phyloP scores from a whole-genome alignment of 2,329 filamentous ascomycete genomes.

The Knufia petricola region DNA sequence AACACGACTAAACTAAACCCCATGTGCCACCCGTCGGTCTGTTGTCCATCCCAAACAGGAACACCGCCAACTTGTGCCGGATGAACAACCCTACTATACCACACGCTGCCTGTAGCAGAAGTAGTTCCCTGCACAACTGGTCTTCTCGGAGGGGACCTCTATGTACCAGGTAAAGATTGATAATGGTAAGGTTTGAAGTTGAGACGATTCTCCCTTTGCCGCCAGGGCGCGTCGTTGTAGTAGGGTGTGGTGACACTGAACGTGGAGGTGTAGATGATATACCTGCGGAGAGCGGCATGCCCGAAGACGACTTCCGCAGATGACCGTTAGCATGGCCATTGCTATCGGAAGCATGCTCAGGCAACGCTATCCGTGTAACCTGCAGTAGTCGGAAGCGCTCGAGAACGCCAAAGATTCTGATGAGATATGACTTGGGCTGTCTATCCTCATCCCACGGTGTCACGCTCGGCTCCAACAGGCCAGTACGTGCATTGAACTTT shows the following conservation, averaged over 20 bases:
- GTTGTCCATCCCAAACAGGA: constrained; percentile 89
- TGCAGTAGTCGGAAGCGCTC: constrained; percentile 58
- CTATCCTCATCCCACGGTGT: constrained; percentile 60
- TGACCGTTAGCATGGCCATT: constrained; percentile 3
- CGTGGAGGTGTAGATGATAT: constrained; percentile 2
- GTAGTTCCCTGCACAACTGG: constrained; percentile 66
- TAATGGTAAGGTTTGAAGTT: constrained; percentile 80
- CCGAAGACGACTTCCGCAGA: constrained; percentile 1
- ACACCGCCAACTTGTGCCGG: constrained; percentile 72
- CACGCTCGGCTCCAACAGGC: constrained; percentile 75
- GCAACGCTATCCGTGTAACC: constrained; percentile 37
- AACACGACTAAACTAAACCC: not conserved
- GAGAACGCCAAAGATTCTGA: constrained; percentile 56
- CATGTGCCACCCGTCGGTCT: constrained; percentile 21
- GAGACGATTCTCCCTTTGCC: constrained; percentile 53
- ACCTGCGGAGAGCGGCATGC: not conserved
- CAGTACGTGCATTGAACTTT: constrained; percentile 74
- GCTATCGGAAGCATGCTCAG: constrained; percentile 45
- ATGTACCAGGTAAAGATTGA: constrained; percentile 96
- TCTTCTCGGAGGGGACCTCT: constrained; percentile 85
- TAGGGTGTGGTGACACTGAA: not conserved
- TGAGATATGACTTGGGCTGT: constrained; percentile 59
- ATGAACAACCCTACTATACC: constrained; percentile 78
- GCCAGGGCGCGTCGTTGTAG: constrained; percentile 26
- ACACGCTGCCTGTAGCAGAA: constrained; percentile 63